Evolutionary conservation across 805 yeast genomes (phyloP).

Genomic region (Candida incommunis): DNA sequence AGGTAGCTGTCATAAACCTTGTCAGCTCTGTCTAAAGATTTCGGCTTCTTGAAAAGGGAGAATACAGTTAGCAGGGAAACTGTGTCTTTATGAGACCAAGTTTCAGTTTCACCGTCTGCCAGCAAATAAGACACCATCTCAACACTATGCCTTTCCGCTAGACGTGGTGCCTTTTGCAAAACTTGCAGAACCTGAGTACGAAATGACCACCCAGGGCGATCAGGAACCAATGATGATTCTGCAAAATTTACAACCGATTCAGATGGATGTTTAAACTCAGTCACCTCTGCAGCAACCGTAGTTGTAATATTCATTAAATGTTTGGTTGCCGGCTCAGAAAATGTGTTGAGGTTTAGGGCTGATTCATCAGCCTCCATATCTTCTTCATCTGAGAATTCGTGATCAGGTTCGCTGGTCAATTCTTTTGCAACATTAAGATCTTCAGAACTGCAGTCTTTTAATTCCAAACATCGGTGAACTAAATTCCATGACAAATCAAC

Average conservation of each 20-base stretch:
- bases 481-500: conserved; percentile 10
- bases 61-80: conserved; percentile 41
- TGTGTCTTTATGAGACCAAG: conserved; percentile 15
- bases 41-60: conserved; percentile 49
- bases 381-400: neutral
- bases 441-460: neutral
- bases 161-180: conserved; percentile 14
- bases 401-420: conserved; percentile 1
- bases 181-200: conserved; percentile 35
- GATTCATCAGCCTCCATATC: neutral
- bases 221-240: neutral
- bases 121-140: conserved; percentile 46
- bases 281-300: conserved; percentile 4
- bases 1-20: conserved; percentile 41
- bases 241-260: neutral
- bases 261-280: conserved; percentile 8
- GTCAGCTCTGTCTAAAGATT: conserved; percentile 35
- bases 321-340: neutral
- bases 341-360: neutral
- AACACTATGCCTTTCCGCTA: conserved; percentile 49
- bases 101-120: conserved; percentile 21
- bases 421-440: conserved; percentile 10
- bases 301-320: neutral
- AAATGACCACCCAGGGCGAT: neutral
- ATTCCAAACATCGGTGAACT: neutral